Conservation (phyloP, 176 grass and related monocot genomes). For the sorghum (Sorghum bicolor) region Sorghum_bicolor_NCBIv3 NC_012870.2:51475501-51476000, state of each 20-base stretch:
- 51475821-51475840: background rate
- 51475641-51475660: slow-evolving; percentile 76
- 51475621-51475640: slow-evolving; percentile 42
- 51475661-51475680: slow-evolving; percentile 96
- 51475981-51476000: background rate
- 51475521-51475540: background rate
- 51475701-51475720: slow-evolving; percentile 75
- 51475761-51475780: background rate
- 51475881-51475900: slow-evolving; percentile 82
- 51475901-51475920: slow-evolving; percentile 84
- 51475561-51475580: background rate
- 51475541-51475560: background rate
- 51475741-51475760: slow-evolving; percentile 38
- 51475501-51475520: too few relatives aligned
- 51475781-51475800: background rate
- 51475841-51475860: slow-evolving; percentile 74
- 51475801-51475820: background rate
- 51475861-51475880: slow-evolving; percentile 91
- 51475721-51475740: slow-evolving; percentile 95
- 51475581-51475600: background rate
- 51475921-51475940: slow-evolving; percentile 78
- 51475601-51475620: background rate
- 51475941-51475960: background rate
- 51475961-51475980: background rate
- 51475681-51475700: slow-evolving; percentile 72